Base-by-base conservation (phyloP, 2,329 filamentous ascomycete species). In the Cordyceps cicadae region DNA sequence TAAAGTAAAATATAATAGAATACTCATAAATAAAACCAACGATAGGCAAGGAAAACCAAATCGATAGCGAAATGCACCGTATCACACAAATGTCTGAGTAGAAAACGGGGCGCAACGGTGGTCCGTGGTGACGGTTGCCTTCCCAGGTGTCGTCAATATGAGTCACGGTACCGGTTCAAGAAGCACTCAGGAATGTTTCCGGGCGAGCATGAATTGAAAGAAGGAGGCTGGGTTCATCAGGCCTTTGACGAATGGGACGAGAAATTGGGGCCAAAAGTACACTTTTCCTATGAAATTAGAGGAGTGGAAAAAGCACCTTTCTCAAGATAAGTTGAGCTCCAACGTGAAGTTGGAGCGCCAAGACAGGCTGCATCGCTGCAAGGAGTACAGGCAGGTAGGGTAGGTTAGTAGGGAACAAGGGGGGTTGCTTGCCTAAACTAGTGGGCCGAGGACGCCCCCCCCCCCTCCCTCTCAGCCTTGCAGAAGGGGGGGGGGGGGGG, bases 71-170 rank as follows among this genome's bases (percentile, higher is more conserved):
- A 37, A 14, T 37, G 17, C 5, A 49, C 15, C 19, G 21, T 21
- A 43, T 41, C 54, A 57, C 54, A 57, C 54, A 57, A 57, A 26
- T 49, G 54, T 49, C 21, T 37, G 5, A 12, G 54, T 57, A 21
- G 21, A 32, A 49, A 24, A 50, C 32, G 45, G 54, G 46, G 54
- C 45, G 29, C 29, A 29, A 34, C 14, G 4, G 4, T 19, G 6
- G 32, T 39, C 29, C 41, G 54, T 21, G 45, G 46, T 50, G 24
- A 17, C 9, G 50, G 46, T 41, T 57, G 46, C 54, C 45, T 57
- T 26, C 17, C 15, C 14, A 43, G 14, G 54, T n/a, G 43, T 29
- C 14, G 43, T 29, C 14, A 39, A 50, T 14, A 32, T 57, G 54
- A 57, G 45, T 57, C 54, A 57, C 45, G 48, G 29, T n/a, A 29